Base-by-base conservation (phyloP, 192 early-diverging fungal genomes). In the Backusella tuberculispora region DNA sequence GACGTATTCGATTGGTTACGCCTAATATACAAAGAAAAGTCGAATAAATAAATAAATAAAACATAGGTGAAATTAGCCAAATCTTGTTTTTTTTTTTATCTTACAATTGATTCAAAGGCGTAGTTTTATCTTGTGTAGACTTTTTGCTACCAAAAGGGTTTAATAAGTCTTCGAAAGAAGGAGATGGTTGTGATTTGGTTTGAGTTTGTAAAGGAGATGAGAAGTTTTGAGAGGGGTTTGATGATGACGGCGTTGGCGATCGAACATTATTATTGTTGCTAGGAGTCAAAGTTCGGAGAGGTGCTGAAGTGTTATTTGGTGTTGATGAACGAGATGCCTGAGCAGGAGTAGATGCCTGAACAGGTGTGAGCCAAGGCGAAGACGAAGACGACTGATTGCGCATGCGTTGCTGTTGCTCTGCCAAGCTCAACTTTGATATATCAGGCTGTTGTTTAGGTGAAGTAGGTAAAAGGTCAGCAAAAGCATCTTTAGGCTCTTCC, bases 51-150 rank as follows among this genome's bases (percentile, higher is more conserved):
- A 37, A 17, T 67, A 40, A n/a, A 44, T 29, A 56, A 6, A 24
- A 6, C 24, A 42, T n/a, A n/a, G n/a, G n/a, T n/a, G n/a, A n/a
- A n/a, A n/a, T n/a, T n/a, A n/a, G n/a, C n/a, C n/a, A n/a, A n/a
- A n/a, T n/a, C n/a, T n/a, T n/a, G n/a, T n/a, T n/a, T n/a, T n/a
- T n/a, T 21, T 43, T 66, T n/a, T 67, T 14, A 21, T 34, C 74
- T 72, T 80, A 80, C 79, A 80, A 37, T 60, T 72, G 71, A 56
- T 80, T 76, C n/a, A 80, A 64, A 29, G 79, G 72, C 8, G 47
- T 21, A 42, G 66, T 53, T 34, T 38, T 67, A 21, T 71, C 41
- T 24, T 72, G 40, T 42, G 40, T 10, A 0, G 21, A 4, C 34
- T 67, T 72, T 29, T 60, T 67, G 37, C 14, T 10, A 64, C 50